These are phyloP conservation scores for Sphagnum contortum DNA, from an alignment of 225 moss, liverwort and hornwort species.

Conservation along the genomic window DNA sequence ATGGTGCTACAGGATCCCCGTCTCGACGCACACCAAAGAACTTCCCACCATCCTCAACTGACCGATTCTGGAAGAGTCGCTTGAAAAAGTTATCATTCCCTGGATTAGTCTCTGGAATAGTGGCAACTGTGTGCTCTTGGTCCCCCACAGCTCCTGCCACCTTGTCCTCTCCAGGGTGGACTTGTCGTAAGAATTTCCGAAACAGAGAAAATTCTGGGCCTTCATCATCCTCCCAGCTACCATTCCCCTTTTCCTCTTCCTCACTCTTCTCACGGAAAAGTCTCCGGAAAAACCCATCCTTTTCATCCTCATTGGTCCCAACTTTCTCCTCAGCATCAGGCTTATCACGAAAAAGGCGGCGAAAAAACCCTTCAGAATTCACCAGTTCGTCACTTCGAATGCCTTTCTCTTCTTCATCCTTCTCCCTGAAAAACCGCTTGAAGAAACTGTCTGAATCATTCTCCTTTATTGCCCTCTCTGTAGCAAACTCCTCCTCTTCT, in stretches of 20 bases:
- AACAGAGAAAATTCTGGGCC: constrained; percentile 73
- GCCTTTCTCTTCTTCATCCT: constrained; percentile 86
- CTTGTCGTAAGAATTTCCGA: constrained; percentile 66
- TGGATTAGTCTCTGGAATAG: constrained; percentile 66
- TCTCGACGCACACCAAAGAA: constrained; percentile 74
- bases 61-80: constrained; percentile 56
- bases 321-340: constrained; percentile 59
- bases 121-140: constrained; percentile 56
- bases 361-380: constrained; percentile 78
- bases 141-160: constrained; percentile 29
- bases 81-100: constrained; percentile 84
- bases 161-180: constrained; percentile 65
- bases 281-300: constrained; percentile 93
- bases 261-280: constrained; percentile 67
- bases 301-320: constrained; percentile 61
- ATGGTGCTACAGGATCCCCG: constrained; percentile 47
- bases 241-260: constrained; percentile 50
- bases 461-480: constrained; percentile 69
- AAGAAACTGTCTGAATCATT: constrained; percentile 82
- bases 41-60: constrained; percentile 60
- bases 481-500: constrained; percentile 36
- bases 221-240: constrained; percentile 75
- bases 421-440: constrained; percentile 75
- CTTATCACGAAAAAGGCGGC: constrained; percentile 77
- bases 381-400: constrained; percentile 69